Evolutionary conservation across 768 basidiomycete genomes (phyloP).

Genomic region (Serendipita vermifera): DNA sequence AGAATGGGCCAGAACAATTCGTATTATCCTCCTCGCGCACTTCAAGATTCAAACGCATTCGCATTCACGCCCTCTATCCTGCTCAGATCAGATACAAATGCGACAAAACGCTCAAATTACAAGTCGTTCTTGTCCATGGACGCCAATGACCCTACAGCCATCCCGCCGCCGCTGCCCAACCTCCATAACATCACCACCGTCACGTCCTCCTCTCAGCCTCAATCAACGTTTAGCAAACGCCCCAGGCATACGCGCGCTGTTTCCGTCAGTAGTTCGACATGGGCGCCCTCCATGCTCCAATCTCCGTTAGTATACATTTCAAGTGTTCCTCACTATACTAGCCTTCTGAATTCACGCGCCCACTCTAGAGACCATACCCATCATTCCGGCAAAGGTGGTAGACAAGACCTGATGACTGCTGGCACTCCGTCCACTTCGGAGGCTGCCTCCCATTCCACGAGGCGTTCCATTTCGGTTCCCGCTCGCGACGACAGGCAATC

Average conservation of each 20-base stretch:
- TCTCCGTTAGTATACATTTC: slow-evolving; percentile 3
- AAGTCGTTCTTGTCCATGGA: neutral
- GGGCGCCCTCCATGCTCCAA: neutral
- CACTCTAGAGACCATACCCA: neutral
- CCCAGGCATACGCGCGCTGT: neutral
- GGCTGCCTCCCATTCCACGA: neutral
- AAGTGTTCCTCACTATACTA: neutral
- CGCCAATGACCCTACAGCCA: slow-evolving; percentile 1
- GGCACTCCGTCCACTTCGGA: slow-evolving; percentile 5
- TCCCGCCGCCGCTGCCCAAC: no score
- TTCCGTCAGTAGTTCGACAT: slow-evolving; percentile 2
- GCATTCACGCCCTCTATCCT: neutral
- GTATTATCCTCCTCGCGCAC: neutral
- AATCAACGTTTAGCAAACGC: neutral
- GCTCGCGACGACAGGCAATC: neutral
- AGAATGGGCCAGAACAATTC: neutral
- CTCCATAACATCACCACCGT: no score
- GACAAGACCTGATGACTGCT: neutral
- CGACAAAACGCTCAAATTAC: neutral
- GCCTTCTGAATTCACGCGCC: neutral
- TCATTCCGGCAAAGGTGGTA: neutral
- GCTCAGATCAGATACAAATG: neutral
- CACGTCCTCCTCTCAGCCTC: neutral
- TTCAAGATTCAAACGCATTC: neutral
- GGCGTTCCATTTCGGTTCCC: neutral